Evolutionary conservation across 768 basidiomycete species (phyloP).

Genomic region (Tricholoma matsutake): DNA sequence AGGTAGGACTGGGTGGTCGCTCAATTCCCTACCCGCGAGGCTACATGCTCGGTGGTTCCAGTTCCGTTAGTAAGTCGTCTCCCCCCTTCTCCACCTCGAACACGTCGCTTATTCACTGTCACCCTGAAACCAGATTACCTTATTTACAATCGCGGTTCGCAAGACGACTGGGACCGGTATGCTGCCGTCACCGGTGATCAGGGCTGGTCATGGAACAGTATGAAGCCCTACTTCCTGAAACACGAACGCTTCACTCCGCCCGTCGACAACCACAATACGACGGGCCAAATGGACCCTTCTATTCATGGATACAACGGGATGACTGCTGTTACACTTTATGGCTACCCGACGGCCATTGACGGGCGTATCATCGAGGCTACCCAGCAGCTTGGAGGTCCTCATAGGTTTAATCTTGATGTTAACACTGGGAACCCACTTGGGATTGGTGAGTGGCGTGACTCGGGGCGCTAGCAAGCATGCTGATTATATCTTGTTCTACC

Average conservation of each 20-base stretch:
- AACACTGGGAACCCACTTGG: constrained; percentile 29
- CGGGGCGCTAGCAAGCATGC: not conserved
- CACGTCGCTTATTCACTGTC: too few species aligned
- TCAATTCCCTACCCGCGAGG: constrained; percentile 23
- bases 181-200: constrained; percentile 25
- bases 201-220: constrained; percentile 31
- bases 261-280: constrained; percentile 35
- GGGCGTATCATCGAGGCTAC: constrained; percentile 29
- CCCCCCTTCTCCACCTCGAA: too few species aligned
- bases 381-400: constrained; percentile 23
- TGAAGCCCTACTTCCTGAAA: constrained; percentile 30
- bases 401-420: constrained; percentile 26
- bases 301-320: constrained; percentile 35
- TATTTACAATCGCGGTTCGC: constrained; percentile 30
- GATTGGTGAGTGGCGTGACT: constrained; percentile 13
- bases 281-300: constrained; percentile 33
- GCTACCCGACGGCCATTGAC: constrained; percentile 29
- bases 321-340: constrained; percentile 30
- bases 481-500: not conserved
- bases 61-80: constrained; percentile 23
- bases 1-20: constrained; percentile 22
- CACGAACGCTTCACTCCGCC: constrained; percentile 35
- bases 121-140: constrained; percentile 21
- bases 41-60: constrained; percentile 29
- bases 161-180: constrained; percentile 30